phyloP scores from a whole-genome alignment of 129 eudicot species.

The Flaveria linearis region DNA sequence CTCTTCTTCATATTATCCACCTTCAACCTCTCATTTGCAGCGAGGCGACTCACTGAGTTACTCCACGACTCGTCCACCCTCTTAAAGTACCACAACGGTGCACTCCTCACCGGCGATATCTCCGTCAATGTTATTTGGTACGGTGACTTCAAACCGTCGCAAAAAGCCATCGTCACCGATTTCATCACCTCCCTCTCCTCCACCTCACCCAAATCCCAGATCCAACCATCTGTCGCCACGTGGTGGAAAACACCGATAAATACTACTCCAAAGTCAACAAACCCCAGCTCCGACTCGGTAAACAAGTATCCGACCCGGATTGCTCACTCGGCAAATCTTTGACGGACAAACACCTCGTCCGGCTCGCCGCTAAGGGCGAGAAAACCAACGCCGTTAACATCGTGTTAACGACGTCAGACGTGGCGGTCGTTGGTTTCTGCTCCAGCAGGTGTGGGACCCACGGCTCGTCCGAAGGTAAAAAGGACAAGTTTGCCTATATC shows the following conservation, averaged over 20 bases:
- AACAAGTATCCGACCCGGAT: conserved; percentile 43
- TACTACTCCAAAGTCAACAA: conserved; percentile 44
- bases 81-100: conserved; percentile 68
- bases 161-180: conserved; percentile 63
- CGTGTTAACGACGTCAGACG: conserved; percentile 61
- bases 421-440: conserved; percentile 59
- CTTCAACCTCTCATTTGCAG: conserved; percentile 35
- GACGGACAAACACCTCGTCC: conserved; percentile 40
- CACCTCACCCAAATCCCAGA: conserved; percentile 19
- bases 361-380: conserved; percentile 50
- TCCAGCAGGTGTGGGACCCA: conserved; percentile 63
- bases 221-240: conserved; percentile 65
- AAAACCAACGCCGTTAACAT: conserved; percentile 52
- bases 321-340: conserved; percentile 56
- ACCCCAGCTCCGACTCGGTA: conserved; percentile 41
- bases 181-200: conserved; percentile 61
- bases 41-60: conserved; percentile 42
- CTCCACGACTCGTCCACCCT: conserved; percentile 30
- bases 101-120: conserved; percentile 68
- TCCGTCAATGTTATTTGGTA: conserved; percentile 74
- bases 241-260: conserved; percentile 80
- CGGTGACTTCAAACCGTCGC: conserved; percentile 65
- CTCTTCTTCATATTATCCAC: conserved; percentile 32
- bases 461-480: conserved; percentile 39
- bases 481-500: conserved; percentile 47